Percentiles rank a stretch among this genome's conserved stretches.
These are phyloP conservation scores for Kuraishia ogatae DNA, from an alignment of 805 yeast species.

Conservation along the genomic window DNA sequence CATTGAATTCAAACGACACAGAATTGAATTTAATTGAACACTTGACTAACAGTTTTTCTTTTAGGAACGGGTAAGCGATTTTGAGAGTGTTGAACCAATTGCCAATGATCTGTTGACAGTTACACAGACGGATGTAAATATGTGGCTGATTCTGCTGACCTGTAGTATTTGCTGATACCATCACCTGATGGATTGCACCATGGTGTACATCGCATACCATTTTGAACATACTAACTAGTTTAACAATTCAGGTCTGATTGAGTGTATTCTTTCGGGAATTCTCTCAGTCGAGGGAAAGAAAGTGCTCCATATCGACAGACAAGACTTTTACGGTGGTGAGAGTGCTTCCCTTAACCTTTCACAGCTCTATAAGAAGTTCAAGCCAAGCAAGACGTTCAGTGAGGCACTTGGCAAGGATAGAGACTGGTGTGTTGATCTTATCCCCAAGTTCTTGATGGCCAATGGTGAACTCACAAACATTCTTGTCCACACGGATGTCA, in stretches of 20 bases:
- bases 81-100: too few species aligned
- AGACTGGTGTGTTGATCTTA: slow-evolving; percentile 96
- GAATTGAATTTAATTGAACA: too few species aligned
- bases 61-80: too few species aligned
- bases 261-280: slow-evolving; percentile 89
- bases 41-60: too few species aligned
- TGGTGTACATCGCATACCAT: too few species aligned
- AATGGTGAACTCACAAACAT: slow-evolving; percentile 96
- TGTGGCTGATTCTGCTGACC: too few species aligned
- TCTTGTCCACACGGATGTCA: slow-evolving; percentile 90
- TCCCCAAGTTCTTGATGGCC: slow-evolving; percentile 96
- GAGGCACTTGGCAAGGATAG: slow-evolving; percentile 79
- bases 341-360: slow-evolving; percentile 75
- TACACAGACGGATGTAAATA: too few species aligned
- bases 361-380: slow-evolving; percentile 74
- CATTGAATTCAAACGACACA: too few species aligned
- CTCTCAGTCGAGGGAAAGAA: slow-evolving; percentile 97
- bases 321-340: slow-evolving; percentile 94
- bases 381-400: slow-evolving; percentile 69
- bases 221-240: background rate
- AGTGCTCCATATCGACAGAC: slow-evolving; percentile 92
- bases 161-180: too few species aligned
- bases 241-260: slow-evolving; percentile 67
- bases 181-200: too few species aligned
- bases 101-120: too few species aligned